Percentiles rank a stretch among this genome's conserved stretches.
phyloP scores from a whole-genome alignment of 2,329 filamentous ascomycete genomes.

The Cordyceps tenuipes region DNA sequence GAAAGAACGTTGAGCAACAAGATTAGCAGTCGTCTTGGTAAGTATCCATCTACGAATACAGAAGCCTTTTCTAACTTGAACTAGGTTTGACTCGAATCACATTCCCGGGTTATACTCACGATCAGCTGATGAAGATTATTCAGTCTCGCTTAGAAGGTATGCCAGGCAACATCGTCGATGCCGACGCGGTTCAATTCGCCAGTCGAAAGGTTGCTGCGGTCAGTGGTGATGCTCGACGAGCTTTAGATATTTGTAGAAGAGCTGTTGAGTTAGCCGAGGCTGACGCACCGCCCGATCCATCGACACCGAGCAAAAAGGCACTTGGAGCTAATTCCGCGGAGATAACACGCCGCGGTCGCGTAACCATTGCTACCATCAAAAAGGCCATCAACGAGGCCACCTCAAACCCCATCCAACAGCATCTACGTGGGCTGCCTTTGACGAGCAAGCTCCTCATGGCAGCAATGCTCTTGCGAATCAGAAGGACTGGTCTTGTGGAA shows the following conservation, averaged over 20 bases:
- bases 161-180: slow-evolving; percentile 79
- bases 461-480: slow-evolving; percentile 68
- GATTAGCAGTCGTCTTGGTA: slow-evolving; percentile 78
- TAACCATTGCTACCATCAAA: slow-evolving; percentile 90
- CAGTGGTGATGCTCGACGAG: slow-evolving; percentile 84
- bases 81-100: slow-evolving; percentile 80
- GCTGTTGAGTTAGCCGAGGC: slow-evolving; percentile 92
- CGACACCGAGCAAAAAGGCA: slow-evolving; percentile 53
- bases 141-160: slow-evolving; percentile 87
- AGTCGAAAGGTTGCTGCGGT: slow-evolving; percentile 95
- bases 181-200: slow-evolving; percentile 92
- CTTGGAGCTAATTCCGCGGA: slow-evolving; percentile 21
- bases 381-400: slow-evolving; percentile 93
- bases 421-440: slow-evolving; percentile 73
- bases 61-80: slow-evolving; percentile 13
- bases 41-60: slow-evolving; percentile 15
- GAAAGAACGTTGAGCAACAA: slow-evolving; percentile 97
- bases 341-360: slow-evolving; percentile 38
- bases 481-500: slow-evolving; percentile 78
- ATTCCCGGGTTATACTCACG: slow-evolving; percentile 94
- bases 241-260: slow-evolving; percentile 87
- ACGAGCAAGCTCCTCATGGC: slow-evolving; percentile 78
- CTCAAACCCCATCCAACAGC: slow-evolving; percentile 83
- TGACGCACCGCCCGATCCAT: slow-evolving; percentile 43
- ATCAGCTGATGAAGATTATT: slow-evolving; percentile 95